phyloP scores from a whole-genome alignment of 2,329 filamentous ascomycete species.

The Blastomyces gilchristii region DNA sequence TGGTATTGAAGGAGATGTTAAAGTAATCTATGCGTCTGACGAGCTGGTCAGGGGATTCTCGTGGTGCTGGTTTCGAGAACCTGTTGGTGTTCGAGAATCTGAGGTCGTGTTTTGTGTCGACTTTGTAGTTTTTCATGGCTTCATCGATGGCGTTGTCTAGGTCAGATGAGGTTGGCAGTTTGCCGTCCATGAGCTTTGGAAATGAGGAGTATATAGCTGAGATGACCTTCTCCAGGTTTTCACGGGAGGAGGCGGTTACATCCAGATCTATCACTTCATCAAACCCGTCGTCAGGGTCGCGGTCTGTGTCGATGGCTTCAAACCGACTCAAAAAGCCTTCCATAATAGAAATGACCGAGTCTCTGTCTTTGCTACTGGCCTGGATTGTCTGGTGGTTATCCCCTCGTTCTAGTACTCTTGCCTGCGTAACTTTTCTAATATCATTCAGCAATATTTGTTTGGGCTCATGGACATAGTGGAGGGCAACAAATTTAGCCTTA shows the following conservation, averaged over 20 bases:
- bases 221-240: conserved; percentile 75
- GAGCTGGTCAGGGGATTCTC: conserved; percentile 24
- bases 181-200: conserved; percentile 58
- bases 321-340: conserved; percentile 84
- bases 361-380: conserved; percentile 58
- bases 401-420: conserved; percentile 71
- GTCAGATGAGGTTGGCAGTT: conserved; percentile 60
- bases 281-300: conserved; percentile 68
- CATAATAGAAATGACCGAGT: conserved; percentile 84
- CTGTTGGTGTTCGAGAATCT: conserved; percentile 46
- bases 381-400: conserved; percentile 98
- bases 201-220: conserved; percentile 62
- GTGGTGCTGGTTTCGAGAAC: conserved; percentile 27
- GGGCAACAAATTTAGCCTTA: conserved; percentile 63
- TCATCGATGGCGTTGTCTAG: conserved; percentile 69
- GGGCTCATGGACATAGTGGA: conserved; percentile 75
- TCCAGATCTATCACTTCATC: conserved; percentile 79
- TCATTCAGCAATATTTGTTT: conserved; percentile 52
- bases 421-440: conserved; percentile 64
- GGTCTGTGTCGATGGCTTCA: conserved; percentile 59
- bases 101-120: conserved; percentile 65
- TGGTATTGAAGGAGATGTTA: conserved; percentile 45
- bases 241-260: conserved; percentile 62
- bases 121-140: conserved; percentile 66
- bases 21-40: conserved; percentile 57